A percentile compares a stretch with the other conserved stretches of the same genome.
Evolutionary conservation across 2,329 filamentous ascomycete genomes (phyloP).

Genomic region (Celoporthe dispersa): DNA sequence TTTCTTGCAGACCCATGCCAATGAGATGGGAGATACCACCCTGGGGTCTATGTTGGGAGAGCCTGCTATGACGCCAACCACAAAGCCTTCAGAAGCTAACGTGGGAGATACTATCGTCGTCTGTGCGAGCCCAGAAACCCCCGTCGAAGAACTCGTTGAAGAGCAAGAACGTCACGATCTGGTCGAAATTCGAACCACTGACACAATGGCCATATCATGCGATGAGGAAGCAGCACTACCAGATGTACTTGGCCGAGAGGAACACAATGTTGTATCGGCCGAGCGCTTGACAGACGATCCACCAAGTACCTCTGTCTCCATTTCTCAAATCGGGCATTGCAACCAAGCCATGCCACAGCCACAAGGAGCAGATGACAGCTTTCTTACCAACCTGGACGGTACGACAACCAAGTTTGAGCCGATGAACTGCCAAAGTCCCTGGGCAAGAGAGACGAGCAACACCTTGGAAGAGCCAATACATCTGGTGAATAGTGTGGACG

Average conservation of each 20-base stretch:
- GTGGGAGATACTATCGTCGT: constrained; percentile 22
- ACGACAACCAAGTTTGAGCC: not conserved
- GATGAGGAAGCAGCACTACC: not conserved
- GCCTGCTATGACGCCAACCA: not conserved
- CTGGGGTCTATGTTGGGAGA: not conserved
- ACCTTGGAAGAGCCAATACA: not conserved
- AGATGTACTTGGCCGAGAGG: not conserved
- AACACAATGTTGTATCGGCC: not conserved
- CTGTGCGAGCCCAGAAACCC: constrained; percentile 4
- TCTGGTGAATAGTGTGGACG: not conserved
- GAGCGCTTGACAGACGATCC: not conserved
- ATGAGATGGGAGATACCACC: not conserved
- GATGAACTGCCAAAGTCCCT: constrained; percentile 7
- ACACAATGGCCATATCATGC: not conserved
- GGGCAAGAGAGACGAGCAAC: not conserved
- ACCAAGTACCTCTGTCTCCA: not conserved
- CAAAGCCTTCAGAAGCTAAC: constrained; percentile 14
- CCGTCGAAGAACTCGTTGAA: not conserved
- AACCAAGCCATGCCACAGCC: not conserved
- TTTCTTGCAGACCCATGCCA: not conserved
- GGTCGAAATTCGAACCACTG: too few relatives aligned
- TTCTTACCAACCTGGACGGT: not conserved
- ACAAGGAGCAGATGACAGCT: not conserved
- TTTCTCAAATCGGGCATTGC: not conserved
- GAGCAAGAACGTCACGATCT: not conserved